phyloP scores from a whole-genome alignment of 78 protist species.

The Bodo saltans region DNA sequence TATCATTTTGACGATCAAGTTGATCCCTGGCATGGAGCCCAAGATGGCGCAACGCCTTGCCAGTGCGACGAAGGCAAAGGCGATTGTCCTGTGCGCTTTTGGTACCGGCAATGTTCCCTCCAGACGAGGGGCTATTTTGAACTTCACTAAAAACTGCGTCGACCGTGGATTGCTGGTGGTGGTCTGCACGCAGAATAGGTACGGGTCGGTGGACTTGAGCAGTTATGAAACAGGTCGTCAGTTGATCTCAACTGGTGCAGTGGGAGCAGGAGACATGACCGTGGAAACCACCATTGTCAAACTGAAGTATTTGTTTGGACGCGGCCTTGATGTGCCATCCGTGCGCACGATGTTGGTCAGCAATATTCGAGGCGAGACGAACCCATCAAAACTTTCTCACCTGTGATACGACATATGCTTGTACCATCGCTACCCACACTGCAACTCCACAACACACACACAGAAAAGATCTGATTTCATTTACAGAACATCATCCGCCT shows the following conservation, averaged over 20 bases:
- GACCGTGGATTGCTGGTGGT: slow-evolving; percentile 39
- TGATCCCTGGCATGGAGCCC: background rate
- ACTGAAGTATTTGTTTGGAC: slow-evolving; percentile 61
- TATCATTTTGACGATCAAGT: background rate
- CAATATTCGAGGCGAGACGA: too few species aligned
- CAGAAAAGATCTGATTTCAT: too few species aligned
- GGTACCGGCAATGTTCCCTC: slow-evolving; percentile 72
- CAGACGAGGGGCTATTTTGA: slow-evolving; percentile 11
- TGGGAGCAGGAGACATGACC: slow-evolving; percentile 83
- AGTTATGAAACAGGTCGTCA: slow-evolving; percentile 22
- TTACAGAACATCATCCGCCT: too few species aligned
- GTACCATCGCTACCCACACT: too few species aligned
- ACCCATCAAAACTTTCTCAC: too few species aligned
- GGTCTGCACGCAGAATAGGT: slow-evolving; percentile 19
- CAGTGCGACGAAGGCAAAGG: slow-evolving; percentile 11
- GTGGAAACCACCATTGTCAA: slow-evolving; percentile 77
- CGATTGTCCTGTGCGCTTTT: slow-evolving; percentile 50
- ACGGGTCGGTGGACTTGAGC: slow-evolving; percentile 16
- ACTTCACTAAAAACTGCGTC: background rate
- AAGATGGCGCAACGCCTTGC: background rate
- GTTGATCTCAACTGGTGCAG: slow-evolving; percentile 31
- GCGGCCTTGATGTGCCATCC: too few species aligned
- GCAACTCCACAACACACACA: too few species aligned
- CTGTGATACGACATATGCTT: too few species aligned
- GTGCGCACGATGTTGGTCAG: too few species aligned